Evolutionary conservation across 352 stramenopile genomes (phyloP).

Genomic region (Plasmopara viticola): DNA sequence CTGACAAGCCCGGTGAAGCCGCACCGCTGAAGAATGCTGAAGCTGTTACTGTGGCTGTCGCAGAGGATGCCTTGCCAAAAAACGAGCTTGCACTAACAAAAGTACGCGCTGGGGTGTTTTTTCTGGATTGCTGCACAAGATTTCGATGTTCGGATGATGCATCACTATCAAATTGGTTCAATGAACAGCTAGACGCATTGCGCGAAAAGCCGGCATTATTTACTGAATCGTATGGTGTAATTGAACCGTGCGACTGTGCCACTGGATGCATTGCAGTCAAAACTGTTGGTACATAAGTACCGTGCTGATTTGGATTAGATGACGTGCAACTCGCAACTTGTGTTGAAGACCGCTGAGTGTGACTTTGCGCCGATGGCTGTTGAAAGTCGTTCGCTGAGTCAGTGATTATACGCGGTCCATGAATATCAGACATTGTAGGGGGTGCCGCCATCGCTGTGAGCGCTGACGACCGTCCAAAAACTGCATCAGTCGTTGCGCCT

Average conservation of each 20-base stretch:
- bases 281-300: slow-evolving; percentile 4
- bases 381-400: slow-evolving; percentile 8
- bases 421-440: slow-evolving; percentile 7
- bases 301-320: slow-evolving; percentile 27
- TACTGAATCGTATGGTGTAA: slow-evolving; percentile 16
- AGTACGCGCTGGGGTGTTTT: slow-evolving; percentile 2
- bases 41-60: slow-evolving; percentile 11
- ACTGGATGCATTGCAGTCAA: slow-evolving; percentile 6
- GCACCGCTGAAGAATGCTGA: slow-evolving; percentile 31
- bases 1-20: slow-evolving; percentile 15
- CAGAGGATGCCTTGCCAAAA: slow-evolving; percentile 16
- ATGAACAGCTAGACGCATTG: slow-evolving; percentile 22
- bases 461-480: slow-evolving; percentile 19
- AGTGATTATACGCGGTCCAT: slow-evolving; percentile 9
- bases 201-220: slow-evolving; percentile 15
- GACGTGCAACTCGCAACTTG: slow-evolving; percentile 32
- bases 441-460: not conserved
- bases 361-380: slow-evolving; percentile 7
- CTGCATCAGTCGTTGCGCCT: slow-evolving; percentile 18
- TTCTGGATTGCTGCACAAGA: slow-evolving; percentile 5
- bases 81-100: slow-evolving; percentile 18
- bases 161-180: slow-evolving; percentile 17
- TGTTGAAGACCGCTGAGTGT: slow-evolving; percentile 26
- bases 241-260: slow-evolving; percentile 12
- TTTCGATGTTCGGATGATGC: slow-evolving; percentile 8